A percentile compares a stretch with the other conserved stretches of the same genome.
Evolutionary conservation across 2,329 filamentous ascomycete genomes (phyloP).

Genomic region (Clarireedia homoeocarpa): DNA sequence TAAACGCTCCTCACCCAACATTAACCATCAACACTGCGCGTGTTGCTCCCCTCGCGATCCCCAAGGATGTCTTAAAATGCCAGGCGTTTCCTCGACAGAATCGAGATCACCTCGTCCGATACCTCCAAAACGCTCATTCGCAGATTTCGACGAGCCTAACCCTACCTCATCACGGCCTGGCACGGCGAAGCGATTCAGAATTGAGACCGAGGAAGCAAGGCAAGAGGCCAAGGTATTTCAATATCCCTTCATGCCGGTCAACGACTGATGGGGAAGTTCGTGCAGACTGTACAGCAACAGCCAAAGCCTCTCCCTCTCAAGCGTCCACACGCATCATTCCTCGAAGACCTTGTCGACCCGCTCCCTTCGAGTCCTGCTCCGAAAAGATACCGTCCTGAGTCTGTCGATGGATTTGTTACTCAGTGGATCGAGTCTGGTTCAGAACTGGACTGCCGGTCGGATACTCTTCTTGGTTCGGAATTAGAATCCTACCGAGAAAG

Average conservation of each 20-base stretch:
- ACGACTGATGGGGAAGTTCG: conserved; percentile 15
- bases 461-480: conserved; percentile 21
- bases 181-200: conserved; percentile 7
- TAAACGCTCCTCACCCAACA: no score
- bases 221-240: conserved; percentile 14
- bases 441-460: conserved; percentile 21
- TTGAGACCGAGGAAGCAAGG: not conserved
- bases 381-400: conserved; percentile 17
- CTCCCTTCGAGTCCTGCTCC: conserved; percentile 15
- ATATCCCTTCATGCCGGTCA: conserved; percentile 14
- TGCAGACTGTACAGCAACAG: conserved; percentile 19
- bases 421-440: conserved; percentile 20
- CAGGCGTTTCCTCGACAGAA: conserved; percentile 9
- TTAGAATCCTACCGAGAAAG: conserved; percentile 22
- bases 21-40: no score
- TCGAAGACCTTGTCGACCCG: conserved; percentile 16
- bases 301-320: conserved; percentile 7
- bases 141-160: conserved; percentile 15
- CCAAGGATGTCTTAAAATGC: conserved; percentile 12
- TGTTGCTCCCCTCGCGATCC: no score
- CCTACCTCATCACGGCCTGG: conserved; percentile 13
- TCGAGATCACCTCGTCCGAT: conserved; percentile 8
- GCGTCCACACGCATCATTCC: conserved; percentile 18
- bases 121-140: conserved; percentile 17
- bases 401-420: conserved; percentile 21